Percentiles rank a stretch among this genome's conserved stretches.
Conservation (phyloP, 2,329 filamentous ascomycete species). For the Emergomyces africanus region DNA sequence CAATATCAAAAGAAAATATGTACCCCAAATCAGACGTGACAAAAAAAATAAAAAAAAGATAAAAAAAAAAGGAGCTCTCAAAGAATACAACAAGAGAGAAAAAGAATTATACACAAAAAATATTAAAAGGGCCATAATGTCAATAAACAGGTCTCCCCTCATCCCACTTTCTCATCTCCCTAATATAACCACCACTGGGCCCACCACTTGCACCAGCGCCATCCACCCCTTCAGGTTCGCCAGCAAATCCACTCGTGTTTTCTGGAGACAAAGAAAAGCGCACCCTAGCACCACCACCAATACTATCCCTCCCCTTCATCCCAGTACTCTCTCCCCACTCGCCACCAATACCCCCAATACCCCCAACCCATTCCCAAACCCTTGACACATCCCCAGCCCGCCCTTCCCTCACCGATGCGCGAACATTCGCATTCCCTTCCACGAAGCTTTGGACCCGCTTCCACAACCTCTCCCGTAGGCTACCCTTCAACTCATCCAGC, state of each 20-base stretch:
- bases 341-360: conserved; percentile 37
- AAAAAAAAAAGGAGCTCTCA: background rate
- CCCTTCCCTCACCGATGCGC: conserved; percentile 57
- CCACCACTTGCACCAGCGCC: conserved; percentile 10
- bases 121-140: conserved; percentile 1
- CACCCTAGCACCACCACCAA: conserved; percentile 13
- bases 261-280: conserved; percentile 16
- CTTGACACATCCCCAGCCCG: conserved; percentile 45
- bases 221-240: conserved; percentile 9
- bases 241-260: conserved; percentile 6
- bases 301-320: conserved; percentile 15
- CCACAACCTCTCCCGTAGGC: conserved; percentile 72
- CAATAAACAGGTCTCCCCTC: conserved; percentile 37
- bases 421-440: conserved; percentile 86
- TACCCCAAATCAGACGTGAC: background rate
- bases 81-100: background rate
- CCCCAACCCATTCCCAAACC: conserved; percentile 58
- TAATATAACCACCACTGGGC: conserved; percentile 19
- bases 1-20: background rate
- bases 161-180: conserved; percentile 32
- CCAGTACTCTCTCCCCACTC: conserved; percentile 13
- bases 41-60: background rate
- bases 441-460: conserved; percentile 69
- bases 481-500: conserved; percentile 63
- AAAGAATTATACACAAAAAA: background rate